Evolutionary conservation across 768 basidiomycete species (phyloP).

Genomic region (Auricularia sp.): DNA sequence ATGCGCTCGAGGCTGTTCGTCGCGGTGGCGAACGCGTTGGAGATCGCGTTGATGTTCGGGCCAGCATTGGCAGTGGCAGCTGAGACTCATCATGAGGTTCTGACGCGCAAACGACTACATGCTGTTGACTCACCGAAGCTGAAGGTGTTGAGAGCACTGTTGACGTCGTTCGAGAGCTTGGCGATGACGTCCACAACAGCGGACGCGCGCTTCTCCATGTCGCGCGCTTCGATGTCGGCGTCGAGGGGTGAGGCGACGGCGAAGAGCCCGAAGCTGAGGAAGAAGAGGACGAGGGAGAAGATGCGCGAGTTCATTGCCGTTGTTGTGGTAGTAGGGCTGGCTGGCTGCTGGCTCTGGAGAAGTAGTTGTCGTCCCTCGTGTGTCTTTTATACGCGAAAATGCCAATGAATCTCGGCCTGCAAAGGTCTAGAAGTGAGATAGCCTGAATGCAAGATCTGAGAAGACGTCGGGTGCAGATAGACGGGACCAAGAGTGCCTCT

Average conservation of each 20-base stretch:
- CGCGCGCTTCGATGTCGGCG: not conserved
- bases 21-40: not conserved
- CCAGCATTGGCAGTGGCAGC: not conserved
- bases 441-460: too few species aligned
- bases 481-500: too few species aligned
- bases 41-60: not conserved
- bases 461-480: too few species aligned
- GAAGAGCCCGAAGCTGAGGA: not conserved
- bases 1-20: not conserved
- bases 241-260: not conserved
- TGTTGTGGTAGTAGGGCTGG: too few species aligned
- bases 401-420: too few species aligned
- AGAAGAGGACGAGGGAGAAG: not conserved
- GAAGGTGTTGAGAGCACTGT: not conserved
- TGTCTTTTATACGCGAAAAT: too few species aligned
- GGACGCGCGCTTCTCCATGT: not conserved
- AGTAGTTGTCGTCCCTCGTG: too few species aligned
- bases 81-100: not conserved
- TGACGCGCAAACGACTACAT: not conserved
- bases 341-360: too few species aligned
- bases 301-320: not conserved
- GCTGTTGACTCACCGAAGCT: not conserved
- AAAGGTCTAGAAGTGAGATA: too few species aligned
- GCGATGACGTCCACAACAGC: not conserved
- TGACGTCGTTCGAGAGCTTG: not conserved